Evolutionary conservation across 1,284 basidiomycete species (phyloP).

Genomic region (Peniophora sp.): DNA sequence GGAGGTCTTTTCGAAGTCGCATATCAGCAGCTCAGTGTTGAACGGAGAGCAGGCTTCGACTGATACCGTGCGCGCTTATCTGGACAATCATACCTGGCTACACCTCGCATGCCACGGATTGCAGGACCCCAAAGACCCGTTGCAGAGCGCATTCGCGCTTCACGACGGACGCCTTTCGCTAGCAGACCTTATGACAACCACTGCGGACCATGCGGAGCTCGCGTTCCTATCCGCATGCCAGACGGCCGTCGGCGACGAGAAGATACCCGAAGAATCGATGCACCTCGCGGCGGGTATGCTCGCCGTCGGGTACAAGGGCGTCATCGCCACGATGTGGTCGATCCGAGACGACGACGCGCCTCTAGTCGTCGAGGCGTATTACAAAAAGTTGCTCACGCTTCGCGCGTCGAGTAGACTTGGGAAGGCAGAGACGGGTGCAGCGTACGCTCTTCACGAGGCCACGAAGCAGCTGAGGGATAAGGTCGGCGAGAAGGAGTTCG

Average conservation of each 20-base stretch:
- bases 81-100: not conserved
- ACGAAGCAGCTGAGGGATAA: not conserved
- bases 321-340: constrained; percentile 19
- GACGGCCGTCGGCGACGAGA: constrained; percentile 15
- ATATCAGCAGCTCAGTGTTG: not conserved
- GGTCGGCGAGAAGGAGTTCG: not conserved
- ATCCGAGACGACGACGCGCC: constrained; percentile 11
- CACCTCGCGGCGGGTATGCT: constrained; percentile 19
- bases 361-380: constrained; percentile 9
- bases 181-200: not conserved
- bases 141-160: constrained; percentile 1
- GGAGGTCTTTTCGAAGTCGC: not conserved
- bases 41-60: not conserved
- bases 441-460: constrained; percentile 3
- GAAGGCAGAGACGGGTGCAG: not conserved
- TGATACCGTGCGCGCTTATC: not conserved
- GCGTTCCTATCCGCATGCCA: constrained; percentile 19
- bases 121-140: not conserved
- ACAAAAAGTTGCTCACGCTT: not conserved
- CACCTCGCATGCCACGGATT: constrained; percentile 5
- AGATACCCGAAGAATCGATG: constrained; percentile 14
- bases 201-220: not conserved
- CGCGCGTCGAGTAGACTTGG: not conserved
- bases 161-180: not conserved
- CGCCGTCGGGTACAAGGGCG: constrained; percentile 14